Conservation (phyloP, 2,329 filamentous ascomycete species). For the Aspergillus jensenii region DNA sequence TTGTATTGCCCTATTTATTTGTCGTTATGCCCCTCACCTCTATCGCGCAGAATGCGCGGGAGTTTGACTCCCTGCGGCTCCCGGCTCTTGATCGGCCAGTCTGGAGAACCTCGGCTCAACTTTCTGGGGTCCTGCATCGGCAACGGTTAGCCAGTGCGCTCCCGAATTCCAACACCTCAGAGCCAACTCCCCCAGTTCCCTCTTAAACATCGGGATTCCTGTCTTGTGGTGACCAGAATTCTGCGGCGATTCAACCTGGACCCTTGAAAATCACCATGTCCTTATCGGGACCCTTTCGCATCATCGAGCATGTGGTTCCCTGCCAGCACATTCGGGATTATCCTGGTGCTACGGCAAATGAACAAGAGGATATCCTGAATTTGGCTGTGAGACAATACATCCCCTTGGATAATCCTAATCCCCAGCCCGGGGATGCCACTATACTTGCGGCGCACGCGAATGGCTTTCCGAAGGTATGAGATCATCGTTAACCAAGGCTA, state of each 20-base stretch:
- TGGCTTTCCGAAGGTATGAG: slow-evolving; percentile 78
- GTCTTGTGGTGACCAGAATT: not conserved
- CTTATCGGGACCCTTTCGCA: slow-evolving; percentile 54
- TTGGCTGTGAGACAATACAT: slow-evolving; percentile 86
- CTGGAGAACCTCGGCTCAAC: slow-evolving; percentile 12
- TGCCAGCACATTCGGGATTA: slow-evolving; percentile 82
- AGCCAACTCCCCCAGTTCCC: slow-evolving; percentile 1
- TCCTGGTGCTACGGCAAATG: slow-evolving; percentile 66
- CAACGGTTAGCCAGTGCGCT: slow-evolving; percentile 5
- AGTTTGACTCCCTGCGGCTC: not conserved
- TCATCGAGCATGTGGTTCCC: slow-evolving; percentile 72
- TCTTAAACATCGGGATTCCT: not conserved
- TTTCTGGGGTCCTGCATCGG: not conserved
- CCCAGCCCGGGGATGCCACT: slow-evolving; percentile 74
- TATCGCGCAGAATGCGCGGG: not conserved
- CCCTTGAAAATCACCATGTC: slow-evolving; percentile 25
- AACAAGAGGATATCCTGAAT: slow-evolving; percentile 72
- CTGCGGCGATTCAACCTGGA: too few relatives aligned
- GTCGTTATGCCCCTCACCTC: not conserved
- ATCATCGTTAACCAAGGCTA: not conserved
- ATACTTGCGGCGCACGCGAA: slow-evolving; percentile 88
- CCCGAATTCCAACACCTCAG: slow-evolving; percentile 3
- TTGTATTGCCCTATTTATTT: not conserved
- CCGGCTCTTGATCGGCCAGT: not conserved
- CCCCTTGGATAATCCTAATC: slow-evolving; percentile 67